Evolutionary conservation across 495 filamentous ascomycete species (phyloP).

Genomic region (Penicillium subrubescens): DNA sequence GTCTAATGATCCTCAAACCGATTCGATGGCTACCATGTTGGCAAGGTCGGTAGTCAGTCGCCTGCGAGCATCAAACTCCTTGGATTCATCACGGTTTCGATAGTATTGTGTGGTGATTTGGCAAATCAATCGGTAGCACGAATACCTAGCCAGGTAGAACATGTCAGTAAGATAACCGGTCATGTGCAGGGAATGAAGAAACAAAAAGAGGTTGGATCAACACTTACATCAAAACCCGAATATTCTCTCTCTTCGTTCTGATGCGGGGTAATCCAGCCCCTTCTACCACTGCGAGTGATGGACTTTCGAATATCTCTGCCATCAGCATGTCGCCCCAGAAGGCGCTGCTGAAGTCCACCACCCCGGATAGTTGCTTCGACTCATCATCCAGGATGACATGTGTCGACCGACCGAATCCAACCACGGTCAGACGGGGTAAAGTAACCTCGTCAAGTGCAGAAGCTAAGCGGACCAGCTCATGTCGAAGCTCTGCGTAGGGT

Average conservation of each 20-base stretch:
- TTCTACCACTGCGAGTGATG: slow-evolving; percentile 38
- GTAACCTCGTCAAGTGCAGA: slow-evolving; percentile 57
- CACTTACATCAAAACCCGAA: slow-evolving; percentile 43
- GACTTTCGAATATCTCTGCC: slow-evolving; percentile 46
- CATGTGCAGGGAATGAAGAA: neutral
- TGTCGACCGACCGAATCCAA: slow-evolving; percentile 55
- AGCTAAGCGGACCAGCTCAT: slow-evolving; percentile 49
- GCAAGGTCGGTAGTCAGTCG: slow-evolving; percentile 34
- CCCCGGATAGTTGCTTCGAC: slow-evolving; percentile 46
- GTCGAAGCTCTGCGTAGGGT: slow-evolving; percentile 65
- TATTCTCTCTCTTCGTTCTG: slow-evolving; percentile 25
- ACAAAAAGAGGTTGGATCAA: neutral
- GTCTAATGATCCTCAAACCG: neutral
- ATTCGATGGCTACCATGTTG: slow-evolving; percentile 24
- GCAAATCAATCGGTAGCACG: slow-evolving; percentile 45
- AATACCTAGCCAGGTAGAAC: slow-evolving; percentile 31
- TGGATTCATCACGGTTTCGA: slow-evolving; percentile 37
- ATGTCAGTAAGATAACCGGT: slow-evolving; percentile 5
- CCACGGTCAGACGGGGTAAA: slow-evolving; percentile 57
- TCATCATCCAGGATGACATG: slow-evolving; percentile 60
- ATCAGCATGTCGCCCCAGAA: slow-evolving; percentile 54
- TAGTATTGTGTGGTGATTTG: slow-evolving; percentile 46
- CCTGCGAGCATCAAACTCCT: slow-evolving; percentile 43
- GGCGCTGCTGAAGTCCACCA: slow-evolving; percentile 49
- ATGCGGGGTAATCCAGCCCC: slow-evolving; percentile 38